phyloP scores from a whole-genome alignment of 1,139 yeast species.

The Blastobotrys ciferrii region DNA sequence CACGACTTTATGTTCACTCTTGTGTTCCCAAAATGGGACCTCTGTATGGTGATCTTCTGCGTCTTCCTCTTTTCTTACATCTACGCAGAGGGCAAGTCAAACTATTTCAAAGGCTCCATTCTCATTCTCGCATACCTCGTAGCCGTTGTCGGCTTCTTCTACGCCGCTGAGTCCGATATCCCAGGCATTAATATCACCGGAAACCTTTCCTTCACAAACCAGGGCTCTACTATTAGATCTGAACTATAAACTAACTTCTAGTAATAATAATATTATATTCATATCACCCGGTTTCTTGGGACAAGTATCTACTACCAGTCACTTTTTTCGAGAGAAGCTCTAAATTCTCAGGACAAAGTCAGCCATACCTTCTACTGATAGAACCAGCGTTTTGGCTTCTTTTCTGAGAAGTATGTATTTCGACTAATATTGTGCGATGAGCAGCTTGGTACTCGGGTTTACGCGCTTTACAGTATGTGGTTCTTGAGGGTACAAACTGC shows the following conservation, averaged over 20 bases:
- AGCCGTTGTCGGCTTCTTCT: conserved; percentile 78
- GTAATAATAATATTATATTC: conserved; percentile 3
- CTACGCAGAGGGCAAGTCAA: conserved; percentile 95
- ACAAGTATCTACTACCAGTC: no score
- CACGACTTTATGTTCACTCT: conserved; percentile 64
- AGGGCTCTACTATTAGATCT: background rate
- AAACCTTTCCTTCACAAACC: background rate
- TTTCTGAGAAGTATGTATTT: no score
- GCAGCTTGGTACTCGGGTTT: no score
- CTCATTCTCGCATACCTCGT: conserved; percentile 76
- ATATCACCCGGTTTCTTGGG: no score
- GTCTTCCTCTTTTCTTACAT: conserved; percentile 89
- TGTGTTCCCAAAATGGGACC: conserved; percentile 94
- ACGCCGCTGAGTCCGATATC: conserved; percentile 39
- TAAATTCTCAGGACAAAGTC: no score
- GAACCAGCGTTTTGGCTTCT: no score
- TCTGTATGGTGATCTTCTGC: conserved; percentile 79
- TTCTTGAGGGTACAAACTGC: no score
- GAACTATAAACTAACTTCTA: background rate
- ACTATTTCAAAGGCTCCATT: conserved; percentile 93
- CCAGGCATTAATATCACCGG: conserved; percentile 4
- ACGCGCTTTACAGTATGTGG: no score
- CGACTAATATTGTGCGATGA: no score
- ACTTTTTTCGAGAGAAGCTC: no score
- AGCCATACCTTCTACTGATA: no score